Conservation (phyloP, 148 eudicot genomes). For the Chenopodium berlandieri region DNA sequence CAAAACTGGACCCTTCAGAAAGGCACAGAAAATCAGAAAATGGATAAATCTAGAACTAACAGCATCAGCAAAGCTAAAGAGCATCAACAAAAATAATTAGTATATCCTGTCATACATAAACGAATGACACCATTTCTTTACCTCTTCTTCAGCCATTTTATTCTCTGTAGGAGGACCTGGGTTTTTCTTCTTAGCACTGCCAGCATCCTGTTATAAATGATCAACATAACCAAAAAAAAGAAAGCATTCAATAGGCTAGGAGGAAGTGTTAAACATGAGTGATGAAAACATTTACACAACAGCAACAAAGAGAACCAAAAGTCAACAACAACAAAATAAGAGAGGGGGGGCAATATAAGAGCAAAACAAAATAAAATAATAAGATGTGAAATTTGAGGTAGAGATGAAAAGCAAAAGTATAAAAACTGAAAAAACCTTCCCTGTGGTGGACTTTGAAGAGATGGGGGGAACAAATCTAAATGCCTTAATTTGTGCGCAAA, state of each 20-base stretch:
- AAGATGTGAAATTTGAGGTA: background rate
- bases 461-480: background rate
- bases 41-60: background rate
- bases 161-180: background rate
- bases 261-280: background rate
- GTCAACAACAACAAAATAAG: background rate
- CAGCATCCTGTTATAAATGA: conserved; percentile 12
- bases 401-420: background rate
- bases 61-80: background rate
- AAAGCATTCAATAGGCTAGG: background rate
- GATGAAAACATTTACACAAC: background rate
- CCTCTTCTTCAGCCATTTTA: background rate
- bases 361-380: background rate
- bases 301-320: background rate
- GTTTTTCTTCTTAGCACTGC: background rate
- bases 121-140: background rate
- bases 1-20: background rate
- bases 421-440: background rate
- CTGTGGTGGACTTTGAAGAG: background rate
- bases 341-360: background rate
- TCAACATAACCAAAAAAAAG: background rate
- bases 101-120: background rate
- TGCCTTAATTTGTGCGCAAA: no score
- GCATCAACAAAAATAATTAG: background rate
- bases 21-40: background rate